These are phyloP conservation scores for Heimioporus retisporus DNA, from an alignment of 1,284 basidiomycete species.

Conservation along the genomic window DNA sequence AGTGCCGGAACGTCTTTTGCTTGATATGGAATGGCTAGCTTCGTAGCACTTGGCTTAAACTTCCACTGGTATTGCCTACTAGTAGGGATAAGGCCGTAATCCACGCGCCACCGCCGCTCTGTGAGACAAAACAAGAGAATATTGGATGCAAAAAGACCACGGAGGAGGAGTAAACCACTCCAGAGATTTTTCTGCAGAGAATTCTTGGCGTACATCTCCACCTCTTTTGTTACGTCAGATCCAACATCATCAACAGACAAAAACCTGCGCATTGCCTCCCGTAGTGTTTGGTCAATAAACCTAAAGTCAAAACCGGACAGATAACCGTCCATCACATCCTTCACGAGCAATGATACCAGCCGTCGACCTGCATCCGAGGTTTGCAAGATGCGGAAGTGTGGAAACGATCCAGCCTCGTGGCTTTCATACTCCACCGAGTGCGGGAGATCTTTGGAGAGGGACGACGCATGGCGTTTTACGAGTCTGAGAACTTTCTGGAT, in stretches of 20 bases:
- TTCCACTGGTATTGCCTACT: too few species aligned
- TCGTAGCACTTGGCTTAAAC: not conserved
- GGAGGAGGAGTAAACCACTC: slow-evolving; percentile 49
- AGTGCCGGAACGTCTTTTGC: not conserved
- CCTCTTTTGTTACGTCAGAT: slow-evolving; percentile 27
- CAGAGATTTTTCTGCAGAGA: slow-evolving; percentile 33
- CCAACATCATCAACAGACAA: slow-evolving; percentile 17
- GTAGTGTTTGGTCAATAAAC: too few species aligned
- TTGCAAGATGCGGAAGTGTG: slow-evolving; percentile 44
- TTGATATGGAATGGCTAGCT: not conserved
- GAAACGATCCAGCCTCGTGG: slow-evolving; percentile 31
- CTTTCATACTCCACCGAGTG: not conserved
- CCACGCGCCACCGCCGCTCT: slow-evolving; percentile 58
- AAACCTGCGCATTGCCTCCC: slow-evolving; percentile 29
- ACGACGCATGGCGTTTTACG: too few species aligned
- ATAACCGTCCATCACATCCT: slow-evolving; percentile 36
- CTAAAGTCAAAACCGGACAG: slow-evolving; percentile 9
- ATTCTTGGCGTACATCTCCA: slow-evolving; percentile 14
- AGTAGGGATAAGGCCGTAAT: slow-evolving; percentile 55
- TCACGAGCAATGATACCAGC: slow-evolving; percentile 32
- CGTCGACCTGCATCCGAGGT: slow-evolving; percentile 21
- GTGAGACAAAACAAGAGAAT: slow-evolving; percentile 31
- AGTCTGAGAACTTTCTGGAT: too few species aligned
- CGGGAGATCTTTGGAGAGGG: too few species aligned
- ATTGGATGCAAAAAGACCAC: slow-evolving; percentile 54